Base-by-base conservation (phyloP, 495 filamentous ascomycete species). In the Sporormia fimetaria region DNA sequence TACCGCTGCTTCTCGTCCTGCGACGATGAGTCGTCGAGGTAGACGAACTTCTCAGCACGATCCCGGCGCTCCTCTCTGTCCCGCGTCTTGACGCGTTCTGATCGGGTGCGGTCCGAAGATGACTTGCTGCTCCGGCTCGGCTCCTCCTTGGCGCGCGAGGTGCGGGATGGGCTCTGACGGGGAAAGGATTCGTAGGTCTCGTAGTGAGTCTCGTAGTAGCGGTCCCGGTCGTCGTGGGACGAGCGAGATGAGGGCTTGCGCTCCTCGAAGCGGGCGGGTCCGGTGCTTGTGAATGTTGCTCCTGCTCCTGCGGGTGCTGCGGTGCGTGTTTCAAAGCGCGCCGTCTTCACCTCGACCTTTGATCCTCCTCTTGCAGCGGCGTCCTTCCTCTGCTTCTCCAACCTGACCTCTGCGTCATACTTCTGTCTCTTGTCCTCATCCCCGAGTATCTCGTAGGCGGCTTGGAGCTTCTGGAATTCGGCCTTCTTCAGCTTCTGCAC, bases 381-480 rank as follows among this genome's bases (percentile, higher is more conserved):
- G 56, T 76, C 67, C 39, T 68, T 67, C 45, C 66, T 66, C 37
- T 78, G 49, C 58, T 81, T 66, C 4, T 68, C 70, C 27, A 88
- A 60, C 53, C 67, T 72, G 26, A 80, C 68, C 56, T 80, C 72
- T 21, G 83, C 75, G 60, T 98, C 86, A 62, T 94, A 92, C 42
- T 73, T 75, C 36, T 65, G 51, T 48, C 84, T 70, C 44, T 74
- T 73, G 2, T 63, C 66, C 20, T 87, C 80, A 57, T 95, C 82
- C 55, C 76, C 85, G 30, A 98, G 73, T 10, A 92, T 66, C 62
- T 96, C 90, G 59, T 92, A 98, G 32, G 90, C 85, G 47, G 87
- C 73, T 60, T 95, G 88, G 22, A 96, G 84, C 60, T 78, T 79
- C 61, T 95, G 85, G 59, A 95, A 98, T 63, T 93, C 75, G 41